Evolutionary conservation across 768 basidiomycete genomes (phyloP), one percentile per base, ranked within the genome.

Genomic region (Daedalea quercina): DNA sequence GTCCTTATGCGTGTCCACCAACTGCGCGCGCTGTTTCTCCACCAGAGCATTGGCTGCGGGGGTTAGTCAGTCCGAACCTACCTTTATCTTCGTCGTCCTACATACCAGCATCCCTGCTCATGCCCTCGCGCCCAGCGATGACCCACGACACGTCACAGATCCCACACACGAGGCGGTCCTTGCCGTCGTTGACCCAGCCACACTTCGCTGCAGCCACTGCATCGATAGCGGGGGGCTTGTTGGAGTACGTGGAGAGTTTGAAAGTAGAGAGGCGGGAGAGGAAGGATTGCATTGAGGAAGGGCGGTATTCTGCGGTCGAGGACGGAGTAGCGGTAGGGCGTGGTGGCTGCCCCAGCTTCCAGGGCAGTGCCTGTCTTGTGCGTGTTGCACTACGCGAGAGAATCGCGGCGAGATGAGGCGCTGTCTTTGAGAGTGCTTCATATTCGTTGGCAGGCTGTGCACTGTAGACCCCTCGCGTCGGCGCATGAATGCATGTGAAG

Each of bases 181-280:
- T 90, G 41, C 87, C 87, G 48, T 90, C 82, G 56, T 92, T 92
- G 22, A 78, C 71, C 90, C 90, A 93, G 1, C 90, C 90, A 62
- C 86, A 88, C 65, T 80, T 87, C 0, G 89, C 75, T 2, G 90
- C 89, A 17, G 89, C 82, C 13, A 91, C 87, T 1, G 89, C 84
- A 52, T 92, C 81, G 25, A 91, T 83, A 9, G 74, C 72, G 0
- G 79, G 51, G 0, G 89, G 87, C 64, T 92, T 92, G 57, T 86
- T 87, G 17, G 84, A 76, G 60, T 90, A 93, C 0, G 90, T 91
- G 11, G 85, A 69, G 25, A 92, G 76, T 65, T 85, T 91, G 68
- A 78, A 93, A 1, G 90, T 90, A 1, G 80, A 72, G 1, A 93
- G 78, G 41, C 90, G 85, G 15, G 78, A 72, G 23, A 93, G 69